phyloP scores from a whole-genome alignment of 805 yeast species.

The Myxozyma neglecta region DNA sequence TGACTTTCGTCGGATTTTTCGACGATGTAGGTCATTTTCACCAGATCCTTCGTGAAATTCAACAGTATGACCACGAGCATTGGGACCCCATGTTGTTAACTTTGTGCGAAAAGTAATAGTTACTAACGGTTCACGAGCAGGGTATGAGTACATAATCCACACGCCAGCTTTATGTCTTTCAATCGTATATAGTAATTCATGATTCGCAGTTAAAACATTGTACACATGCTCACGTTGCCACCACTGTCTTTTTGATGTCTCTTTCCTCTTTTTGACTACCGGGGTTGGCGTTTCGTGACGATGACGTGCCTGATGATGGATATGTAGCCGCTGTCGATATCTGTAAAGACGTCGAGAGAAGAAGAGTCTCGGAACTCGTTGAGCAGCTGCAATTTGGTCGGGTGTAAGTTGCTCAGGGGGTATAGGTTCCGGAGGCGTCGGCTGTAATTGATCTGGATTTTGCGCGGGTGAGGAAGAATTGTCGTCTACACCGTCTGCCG shows the following conservation, averaged over 20 bases:
- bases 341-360: conserved; percentile 3
- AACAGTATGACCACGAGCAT: conserved; percentile 17
- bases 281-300: background rate
- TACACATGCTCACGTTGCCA: conserved; percentile 29
- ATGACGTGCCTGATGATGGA: background rate
- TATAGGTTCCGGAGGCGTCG: background rate
- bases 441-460: background rate
- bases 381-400: conserved; percentile 1
- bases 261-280: background rate
- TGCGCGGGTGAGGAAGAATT: background rate
- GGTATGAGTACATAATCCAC: conserved; percentile 23
- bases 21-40: background rate
- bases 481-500: background rate
- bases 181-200: conserved; percentile 19
- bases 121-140: conserved; percentile 21
- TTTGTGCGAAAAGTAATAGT: conserved; percentile 19
- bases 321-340: conserved; percentile 1
- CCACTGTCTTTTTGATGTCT: conserved; percentile 8
- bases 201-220: conserved; percentile 8
- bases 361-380: conserved; percentile 2
- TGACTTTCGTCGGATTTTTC: conserved; percentile 20
- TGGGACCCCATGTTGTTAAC: conserved; percentile 15
- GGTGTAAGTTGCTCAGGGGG: background rate
- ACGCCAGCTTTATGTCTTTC: conserved; percentile 18
- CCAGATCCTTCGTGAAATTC: conserved; percentile 11